These are phyloP conservation scores for Hypoxylon fragiforme DNA, from an alignment of 495 filamentous ascomycete species.

Conservation along the genomic window DNA sequence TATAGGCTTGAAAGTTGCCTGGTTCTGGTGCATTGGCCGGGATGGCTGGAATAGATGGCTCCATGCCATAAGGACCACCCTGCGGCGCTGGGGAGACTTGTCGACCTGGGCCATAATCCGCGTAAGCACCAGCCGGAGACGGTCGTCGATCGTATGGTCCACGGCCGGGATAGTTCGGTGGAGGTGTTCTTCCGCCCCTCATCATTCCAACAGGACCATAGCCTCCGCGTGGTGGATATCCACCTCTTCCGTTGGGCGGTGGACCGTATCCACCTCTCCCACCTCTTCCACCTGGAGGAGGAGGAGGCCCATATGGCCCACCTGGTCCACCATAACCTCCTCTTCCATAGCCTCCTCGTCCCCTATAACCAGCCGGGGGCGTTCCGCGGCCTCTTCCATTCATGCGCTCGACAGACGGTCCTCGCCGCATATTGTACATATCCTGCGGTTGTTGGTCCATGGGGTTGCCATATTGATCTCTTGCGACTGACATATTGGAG, in stretches of 20 bases:
- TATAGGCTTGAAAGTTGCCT: conserved; percentile 47
- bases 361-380: conserved; percentile 54
- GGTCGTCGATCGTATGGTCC: conserved; percentile 51
- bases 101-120: conserved; percentile 37
- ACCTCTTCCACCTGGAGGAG: conserved; percentile 45
- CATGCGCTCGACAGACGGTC: conserved; percentile 65
- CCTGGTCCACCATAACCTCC: conserved; percentile 30
- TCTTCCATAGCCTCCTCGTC: conserved; percentile 54
- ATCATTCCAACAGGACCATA: conserved; percentile 55
- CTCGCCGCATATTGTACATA: conserved; percentile 56
- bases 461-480: conserved; percentile 73
- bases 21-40: conserved; percentile 26
- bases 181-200: conserved; percentile 60
- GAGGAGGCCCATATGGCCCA: conserved; percentile 43
- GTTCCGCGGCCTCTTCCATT: conserved; percentile 56
- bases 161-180: conserved; percentile 52
- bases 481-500: conserved; percentile 44
- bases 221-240: conserved; percentile 57
- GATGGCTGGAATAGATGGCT: conserved; percentile 37
- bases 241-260: conserved; percentile 44
- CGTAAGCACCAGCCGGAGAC: conserved; percentile 52
- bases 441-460: conserved; percentile 53
- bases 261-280: conserved; percentile 46
- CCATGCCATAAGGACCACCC: conserved; percentile 42
- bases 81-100: conserved; percentile 42